phyloP scores from a whole-genome alignment of 352 stramenopile genomes.

The Phytopythium cucurbitacearum region DNA sequence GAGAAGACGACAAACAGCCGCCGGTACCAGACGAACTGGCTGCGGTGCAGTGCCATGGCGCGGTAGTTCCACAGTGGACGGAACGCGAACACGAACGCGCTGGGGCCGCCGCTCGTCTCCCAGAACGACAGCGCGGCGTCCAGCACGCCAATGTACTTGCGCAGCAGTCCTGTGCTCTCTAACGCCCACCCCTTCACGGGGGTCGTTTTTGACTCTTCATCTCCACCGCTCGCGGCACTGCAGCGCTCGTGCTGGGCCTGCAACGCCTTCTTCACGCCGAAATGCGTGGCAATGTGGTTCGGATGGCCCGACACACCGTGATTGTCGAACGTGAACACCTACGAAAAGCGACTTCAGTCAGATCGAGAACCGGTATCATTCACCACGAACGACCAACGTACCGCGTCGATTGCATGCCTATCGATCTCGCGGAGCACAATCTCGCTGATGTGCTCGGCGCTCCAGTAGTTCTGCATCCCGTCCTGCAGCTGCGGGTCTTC shows the following conservation, averaged over 20 bases:
- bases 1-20: conserved; percentile 95
- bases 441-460: conserved; percentile 49
- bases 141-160: conserved; percentile 88
- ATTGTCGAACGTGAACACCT: conserved; percentile 94
- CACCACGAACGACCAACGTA: conserved; percentile 13
- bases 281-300: conserved; percentile 89
- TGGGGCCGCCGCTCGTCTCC: conserved; percentile 10
- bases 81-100: conserved; percentile 57
- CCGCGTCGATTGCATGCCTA: conserved; percentile 53
- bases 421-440: conserved; percentile 57
- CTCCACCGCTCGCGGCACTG: conserved; percentile 2
- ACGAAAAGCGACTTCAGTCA: conserved; percentile 3
- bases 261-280: conserved; percentile 48
- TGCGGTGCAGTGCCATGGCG: conserved; percentile 90
- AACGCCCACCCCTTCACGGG: conserved; percentile 53
- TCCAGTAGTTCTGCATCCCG: conserved; percentile 79
- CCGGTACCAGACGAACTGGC: conserved; percentile 97
- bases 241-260: conserved; percentile 39
- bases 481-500: conserved; percentile 85
- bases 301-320: conserved; percentile 91
- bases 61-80: conserved; percentile 80
- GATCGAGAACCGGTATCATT: not conserved
- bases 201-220: conserved; percentile 5
- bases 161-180: conserved; percentile 68
- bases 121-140: conserved; percentile 57